Conservation (phyloP, 2,329 filamentous ascomycete species). For the Tolypocladium nubicola region DNA sequence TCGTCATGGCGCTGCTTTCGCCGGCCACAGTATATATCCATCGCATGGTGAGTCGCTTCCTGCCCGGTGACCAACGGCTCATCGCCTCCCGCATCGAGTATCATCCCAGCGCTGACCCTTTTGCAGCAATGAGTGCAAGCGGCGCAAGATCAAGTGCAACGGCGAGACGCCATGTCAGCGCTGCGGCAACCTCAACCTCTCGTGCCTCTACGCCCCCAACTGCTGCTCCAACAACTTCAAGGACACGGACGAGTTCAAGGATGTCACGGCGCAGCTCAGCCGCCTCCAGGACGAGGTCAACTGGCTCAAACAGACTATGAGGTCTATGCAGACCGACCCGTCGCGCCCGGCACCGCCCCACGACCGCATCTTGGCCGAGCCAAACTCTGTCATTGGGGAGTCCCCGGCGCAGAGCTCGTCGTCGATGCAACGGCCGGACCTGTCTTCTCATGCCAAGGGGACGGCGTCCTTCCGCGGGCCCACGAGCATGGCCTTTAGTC, state of each 20-base stretch:
- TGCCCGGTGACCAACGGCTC: not conserved
- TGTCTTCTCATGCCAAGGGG: slow-evolving; percentile 34
- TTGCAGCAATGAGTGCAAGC: slow-evolving; percentile 60
- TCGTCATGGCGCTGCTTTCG: not conserved
- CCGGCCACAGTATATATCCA: slow-evolving; percentile 42
- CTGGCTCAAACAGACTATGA: slow-evolving; percentile 62
- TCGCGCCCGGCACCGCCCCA: slow-evolving; percentile 32
- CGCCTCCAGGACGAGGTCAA: slow-evolving; percentile 78
- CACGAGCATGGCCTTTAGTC: slow-evolving; percentile 74
- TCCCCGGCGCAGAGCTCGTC: slow-evolving; percentile 31
- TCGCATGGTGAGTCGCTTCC: slow-evolving; percentile 40
- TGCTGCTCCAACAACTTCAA: slow-evolving; percentile 72
- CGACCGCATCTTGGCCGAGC: slow-evolving; percentile 28
- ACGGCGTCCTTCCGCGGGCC: slow-evolving; percentile 67
- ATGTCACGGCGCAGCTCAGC: slow-evolving; percentile 64
- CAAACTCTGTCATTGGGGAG: slow-evolving; percentile 22
- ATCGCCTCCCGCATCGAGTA: not conserved
- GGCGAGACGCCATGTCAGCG: slow-evolving; percentile 57
- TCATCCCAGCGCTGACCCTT: not conserved
- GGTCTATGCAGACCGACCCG: slow-evolving; percentile 49
- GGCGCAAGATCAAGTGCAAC: slow-evolving; percentile 68
- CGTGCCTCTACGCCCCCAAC: slow-evolving; percentile 56
- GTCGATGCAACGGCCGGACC: slow-evolving; percentile 27
- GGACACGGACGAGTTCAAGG: slow-evolving; percentile 82
- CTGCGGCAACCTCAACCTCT: slow-evolving; percentile 56